Conservation (phyloP, 306 rosid genomes). For the Pterocarpus santalinus region DNA sequence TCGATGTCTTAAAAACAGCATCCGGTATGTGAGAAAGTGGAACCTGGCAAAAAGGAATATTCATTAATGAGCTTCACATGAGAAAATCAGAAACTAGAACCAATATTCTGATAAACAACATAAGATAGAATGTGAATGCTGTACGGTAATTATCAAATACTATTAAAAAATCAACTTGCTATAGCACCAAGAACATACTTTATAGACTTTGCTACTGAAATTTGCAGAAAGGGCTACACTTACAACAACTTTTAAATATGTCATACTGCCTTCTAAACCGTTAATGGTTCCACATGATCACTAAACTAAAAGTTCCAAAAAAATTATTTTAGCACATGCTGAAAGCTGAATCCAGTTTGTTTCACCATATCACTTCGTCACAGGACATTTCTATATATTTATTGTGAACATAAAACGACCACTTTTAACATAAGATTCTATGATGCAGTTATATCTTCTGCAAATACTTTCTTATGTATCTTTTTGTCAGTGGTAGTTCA, state of each 20-base stretch:
- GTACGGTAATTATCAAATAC: constrained; percentile 9
- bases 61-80: constrained; percentile 22
- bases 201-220: neutral
- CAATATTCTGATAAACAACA: constrained; percentile 13
- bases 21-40: constrained; percentile 84
- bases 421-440: neutral
- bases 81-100: constrained; percentile 31
- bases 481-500: neutral
- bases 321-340: neutral
- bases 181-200: constrained; percentile 4
- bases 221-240: constrained; percentile 11
- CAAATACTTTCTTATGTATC: neutral
- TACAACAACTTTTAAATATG: neutral
- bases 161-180: constrained; percentile 31
- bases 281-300: neutral
- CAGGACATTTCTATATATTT: neutral
- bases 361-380: neutral
- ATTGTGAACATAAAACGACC: neutral
- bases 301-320: constrained; percentile 5
- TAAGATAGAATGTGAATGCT: constrained; percentile 11
- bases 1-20: constrained; percentile 74
- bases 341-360: constrained; percentile 5
- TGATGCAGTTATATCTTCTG: neutral
- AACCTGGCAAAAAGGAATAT: constrained; percentile 55
- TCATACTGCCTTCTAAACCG: neutral